Evolutionary conservation across 345 rosid genomes (phyloP).

Genomic region (Eucalyptus marginata): DNA sequence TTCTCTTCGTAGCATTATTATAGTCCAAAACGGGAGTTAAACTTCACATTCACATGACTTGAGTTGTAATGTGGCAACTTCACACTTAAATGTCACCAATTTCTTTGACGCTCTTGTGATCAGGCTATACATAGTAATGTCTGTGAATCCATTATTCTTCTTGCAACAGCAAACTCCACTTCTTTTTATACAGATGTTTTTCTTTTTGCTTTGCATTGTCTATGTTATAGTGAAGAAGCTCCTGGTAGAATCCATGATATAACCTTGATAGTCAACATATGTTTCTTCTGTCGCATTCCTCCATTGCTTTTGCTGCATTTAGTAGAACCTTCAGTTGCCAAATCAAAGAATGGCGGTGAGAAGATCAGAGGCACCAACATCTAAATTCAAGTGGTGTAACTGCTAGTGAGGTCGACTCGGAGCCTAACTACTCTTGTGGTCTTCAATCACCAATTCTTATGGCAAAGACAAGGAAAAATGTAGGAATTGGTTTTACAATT

Average conservation of each 20-base stretch:
- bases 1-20: too few species aligned
- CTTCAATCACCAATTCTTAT: too few species aligned
- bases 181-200: background rate
- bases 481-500: too few species aligned
- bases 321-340: background rate
- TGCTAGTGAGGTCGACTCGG: too few species aligned
- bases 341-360: too few species aligned
- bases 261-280: background rate
- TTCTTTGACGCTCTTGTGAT: background rate
- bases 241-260: background rate
- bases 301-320: background rate
- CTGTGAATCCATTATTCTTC: background rate
- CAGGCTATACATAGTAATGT: background rate
- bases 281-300: background rate
- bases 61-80: background rate
- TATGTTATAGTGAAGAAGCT: background rate
- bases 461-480: too few species aligned
- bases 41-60: background rate
- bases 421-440: too few species aligned
- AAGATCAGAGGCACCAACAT: too few species aligned
- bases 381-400: too few species aligned
- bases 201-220: background rate
- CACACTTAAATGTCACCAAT: background rate
- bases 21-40: background rate
- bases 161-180: background rate